Percentiles rank a stretch among this genome's conserved stretches.
phyloP scores from a whole-genome alignment of 306 rosid genomes.

The Ceratonia siliqua region DNA sequence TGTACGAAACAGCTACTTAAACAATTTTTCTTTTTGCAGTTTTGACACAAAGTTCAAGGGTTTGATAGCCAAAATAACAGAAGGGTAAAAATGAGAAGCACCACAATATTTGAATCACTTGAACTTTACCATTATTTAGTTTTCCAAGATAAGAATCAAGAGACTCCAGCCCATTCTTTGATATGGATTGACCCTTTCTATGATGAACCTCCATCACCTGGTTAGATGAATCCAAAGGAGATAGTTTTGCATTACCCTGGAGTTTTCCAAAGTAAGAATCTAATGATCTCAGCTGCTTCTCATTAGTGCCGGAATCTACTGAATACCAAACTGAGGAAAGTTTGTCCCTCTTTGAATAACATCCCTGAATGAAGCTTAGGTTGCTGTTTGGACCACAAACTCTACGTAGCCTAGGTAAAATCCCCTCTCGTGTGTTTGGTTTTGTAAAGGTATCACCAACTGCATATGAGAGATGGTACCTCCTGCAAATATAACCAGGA shows the following conservation, averaged over 20 bases:
- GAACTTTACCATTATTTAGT: conserved; percentile 51
- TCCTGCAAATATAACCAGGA: conserved; percentile 22
- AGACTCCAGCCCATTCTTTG: conserved; percentile 54
- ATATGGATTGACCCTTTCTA: conserved; percentile 32
- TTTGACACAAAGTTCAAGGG: neutral
- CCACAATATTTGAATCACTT: neutral
- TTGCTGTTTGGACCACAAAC: conserved; percentile 12
- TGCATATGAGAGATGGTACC: conserved; percentile 11
- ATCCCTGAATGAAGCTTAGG: conserved; percentile 35
- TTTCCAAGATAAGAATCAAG: conserved; percentile 73
- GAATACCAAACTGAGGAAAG: conserved; percentile 38
- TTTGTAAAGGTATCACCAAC: neutral
- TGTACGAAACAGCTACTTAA: too few relatives aligned
- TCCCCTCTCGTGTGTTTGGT: conserved; percentile 24
- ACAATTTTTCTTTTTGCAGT: neutral
- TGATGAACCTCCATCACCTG: conserved; percentile 33
- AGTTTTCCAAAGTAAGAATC: conserved; percentile 72
- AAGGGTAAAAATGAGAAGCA: conserved; percentile 17
- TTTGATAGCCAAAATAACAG: neutral
- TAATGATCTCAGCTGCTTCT: conserved; percentile 64
- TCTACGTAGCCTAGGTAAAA: neutral
- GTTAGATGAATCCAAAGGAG: conserved; percentile 36
- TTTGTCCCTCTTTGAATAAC: conserved; percentile 25
- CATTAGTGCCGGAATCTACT: conserved; percentile 34
- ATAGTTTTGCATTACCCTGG: conserved; percentile 29